A percentile compares a stretch with the other conserved stretches of the same genome.
Evolutionary conservation across 140 eudicot species (phyloP).

Genomic region (Senecio squalidus): DNA sequence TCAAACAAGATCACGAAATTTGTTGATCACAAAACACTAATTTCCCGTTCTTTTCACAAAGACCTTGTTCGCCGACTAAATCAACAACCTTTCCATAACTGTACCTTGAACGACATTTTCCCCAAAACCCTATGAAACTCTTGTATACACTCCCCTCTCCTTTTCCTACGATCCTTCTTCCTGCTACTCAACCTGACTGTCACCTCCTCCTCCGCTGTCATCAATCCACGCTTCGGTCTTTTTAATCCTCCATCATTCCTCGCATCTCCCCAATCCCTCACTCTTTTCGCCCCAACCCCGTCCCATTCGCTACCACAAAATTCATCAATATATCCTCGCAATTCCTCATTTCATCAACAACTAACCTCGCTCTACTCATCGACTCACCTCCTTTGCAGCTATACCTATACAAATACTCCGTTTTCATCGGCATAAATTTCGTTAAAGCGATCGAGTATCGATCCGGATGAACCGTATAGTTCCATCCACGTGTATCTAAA

Average conservation of each 20-base stretch:
- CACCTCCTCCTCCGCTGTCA: slow-evolving; percentile 17
- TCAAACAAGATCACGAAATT: too few species aligned
- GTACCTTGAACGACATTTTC: slow-evolving; percentile 73
- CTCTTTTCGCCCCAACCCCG: slow-evolving; percentile 53
- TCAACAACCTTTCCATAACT: slow-evolving; percentile 74
- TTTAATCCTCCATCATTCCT: slow-evolving; percentile 37
- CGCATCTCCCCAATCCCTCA: slow-evolving; percentile 85
- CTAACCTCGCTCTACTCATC: slow-evolving; percentile 37
- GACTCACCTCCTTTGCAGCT: slow-evolving; percentile 42
- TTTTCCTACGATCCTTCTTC: slow-evolving; percentile 74
- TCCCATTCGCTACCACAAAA: slow-evolving; percentile 59
- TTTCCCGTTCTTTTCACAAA: slow-evolving; percentile 71
- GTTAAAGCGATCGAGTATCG: slow-evolving; percentile 71
- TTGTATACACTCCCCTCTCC: slow-evolving; percentile 85
- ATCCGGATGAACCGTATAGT: slow-evolving; percentile 66
- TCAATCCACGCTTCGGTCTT: slow-evolving; percentile 9
- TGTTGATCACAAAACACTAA: slow-evolving; percentile 74
- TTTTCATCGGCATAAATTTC: slow-evolving; percentile 57
- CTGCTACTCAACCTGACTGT: slow-evolving; percentile 85
- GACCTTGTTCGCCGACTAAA: slow-evolving; percentile 76
- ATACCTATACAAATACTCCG: slow-evolving; percentile 43
- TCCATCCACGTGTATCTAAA: slow-evolving; percentile 45
- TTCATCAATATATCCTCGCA: slow-evolving; percentile 98
- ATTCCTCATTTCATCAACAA: slow-evolving; percentile 68
- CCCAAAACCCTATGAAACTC: slow-evolving; percentile 78